Conservation (phyloP, 371 early-diverging fungal genomes). For the Lichtheimia ornata region DNA sequence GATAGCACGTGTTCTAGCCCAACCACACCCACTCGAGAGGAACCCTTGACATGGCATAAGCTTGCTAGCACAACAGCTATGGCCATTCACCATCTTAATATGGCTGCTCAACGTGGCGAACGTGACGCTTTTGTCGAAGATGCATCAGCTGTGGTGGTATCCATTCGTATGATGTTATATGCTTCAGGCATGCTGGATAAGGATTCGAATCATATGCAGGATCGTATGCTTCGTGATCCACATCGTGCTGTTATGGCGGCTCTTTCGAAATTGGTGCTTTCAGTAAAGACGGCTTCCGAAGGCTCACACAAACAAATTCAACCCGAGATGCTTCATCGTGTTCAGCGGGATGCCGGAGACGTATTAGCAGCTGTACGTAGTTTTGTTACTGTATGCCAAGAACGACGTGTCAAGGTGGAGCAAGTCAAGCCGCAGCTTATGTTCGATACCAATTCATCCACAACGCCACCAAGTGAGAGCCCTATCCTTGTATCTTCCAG, state of each 20-base stretch:
- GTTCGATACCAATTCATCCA: slow-evolving; percentile 15
- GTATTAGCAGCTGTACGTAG: slow-evolving; percentile 76
- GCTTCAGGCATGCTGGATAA: slow-evolving; percentile 73
- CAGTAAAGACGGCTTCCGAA: slow-evolving; percentile 57
- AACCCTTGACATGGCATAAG: slow-evolving; percentile 25
- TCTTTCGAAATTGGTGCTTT: slow-evolving; percentile 72
- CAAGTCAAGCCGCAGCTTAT: slow-evolving; percentile 29
- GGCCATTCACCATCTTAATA: slow-evolving; percentile 35
- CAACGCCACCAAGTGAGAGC: neutral
- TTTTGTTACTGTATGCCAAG: slow-evolving; percentile 54
- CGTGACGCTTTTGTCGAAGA: slow-evolving; percentile 12
- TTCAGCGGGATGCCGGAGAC: slow-evolving; percentile 52
- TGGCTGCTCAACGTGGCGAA: slow-evolving; percentile 55
- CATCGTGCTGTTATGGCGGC: slow-evolving; percentile 70
- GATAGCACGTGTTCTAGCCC: neutral
- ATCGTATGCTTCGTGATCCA: slow-evolving; percentile 16
- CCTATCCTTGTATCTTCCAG: slow-evolving; percentile 8
- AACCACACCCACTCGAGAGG: slow-evolving; percentile 7
- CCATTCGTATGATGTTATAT: slow-evolving; percentile 82
- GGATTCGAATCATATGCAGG: slow-evolving; percentile 52
- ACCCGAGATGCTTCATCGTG: slow-evolving; percentile 23
- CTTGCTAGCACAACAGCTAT: slow-evolving; percentile 54
- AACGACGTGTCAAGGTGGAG: slow-evolving; percentile 27
- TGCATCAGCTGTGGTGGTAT: slow-evolving; percentile 63
- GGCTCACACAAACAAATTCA: slow-evolving; percentile 41